Base-by-base conservation (phyloP, 345 rosid genomes). In the Eucalyptus albens region DNA sequence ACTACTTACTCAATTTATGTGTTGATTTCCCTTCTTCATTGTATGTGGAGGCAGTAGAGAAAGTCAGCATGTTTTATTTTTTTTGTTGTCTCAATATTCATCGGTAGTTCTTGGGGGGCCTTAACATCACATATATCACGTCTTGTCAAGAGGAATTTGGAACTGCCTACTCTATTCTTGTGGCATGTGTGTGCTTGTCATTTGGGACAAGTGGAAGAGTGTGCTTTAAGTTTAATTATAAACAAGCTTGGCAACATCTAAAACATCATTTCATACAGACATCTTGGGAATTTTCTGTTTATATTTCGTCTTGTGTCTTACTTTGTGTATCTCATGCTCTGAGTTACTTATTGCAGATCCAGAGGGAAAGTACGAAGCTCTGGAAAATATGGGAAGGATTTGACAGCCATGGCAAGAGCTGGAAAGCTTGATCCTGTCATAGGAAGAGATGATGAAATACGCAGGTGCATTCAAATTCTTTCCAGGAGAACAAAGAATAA, bases 361-460 rank as follows among this genome's bases (percentile, higher is more conserved):
- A 87, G 99, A 98, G 92, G 99, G 99, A 11, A 98, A 97, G 95
- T 97, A 98, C 51, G 99, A 98, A 93, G 97, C 99, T 88, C 87
- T 98, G 87, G 99, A 96, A 89, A 96, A 92, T 98, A 98, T 92
- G 99, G 99, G 45, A 97, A 96, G 90, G 99, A 98, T 92, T 91
- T 98, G 92, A 98, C 99, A 22, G 99, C 98, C 87, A 96, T 98
- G 99, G 99, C 99, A 6, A 95, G 92, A 89, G 97, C 92, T 85
- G 99, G 99, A 94, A 98, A 98, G 91, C 98, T 98, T 65, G 99
- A 98, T 86, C 99, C 99, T 9, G 99, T 98, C 24, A 97, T 98
- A 87, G 99, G 99, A 86, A 95, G 99, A 92, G 99, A 98, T 92
- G 99, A 98, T 89, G 99, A 98, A 93, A 97, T 98, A 88, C 99